A percentile compares a stretch with the other conserved stretches of the same genome.
These are phyloP conservation scores for Hemileccinum impolitum DNA, from an alignment of 768 basidiomycete species.

Conservation along the genomic window DNA sequence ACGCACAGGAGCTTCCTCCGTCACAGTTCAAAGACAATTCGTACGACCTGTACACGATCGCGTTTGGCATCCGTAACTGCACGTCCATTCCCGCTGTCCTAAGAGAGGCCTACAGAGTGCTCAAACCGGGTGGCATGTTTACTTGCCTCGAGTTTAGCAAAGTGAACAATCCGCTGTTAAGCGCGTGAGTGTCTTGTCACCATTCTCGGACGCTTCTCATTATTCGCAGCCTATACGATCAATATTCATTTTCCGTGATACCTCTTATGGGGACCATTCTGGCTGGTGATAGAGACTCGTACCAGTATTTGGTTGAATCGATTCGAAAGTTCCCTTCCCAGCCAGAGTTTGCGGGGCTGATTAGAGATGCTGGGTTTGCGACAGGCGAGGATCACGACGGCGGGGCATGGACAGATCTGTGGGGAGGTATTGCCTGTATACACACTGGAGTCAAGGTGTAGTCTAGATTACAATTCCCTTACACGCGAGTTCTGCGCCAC, in stretches of 20 bases:
- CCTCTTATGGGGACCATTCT: slow-evolving; percentile 94
- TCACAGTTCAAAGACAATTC: slow-evolving; percentile 73
- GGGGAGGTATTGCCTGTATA: slow-evolving; percentile 85
- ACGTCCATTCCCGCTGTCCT: slow-evolving; percentile 89
- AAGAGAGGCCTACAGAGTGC: slow-evolving; percentile 85
- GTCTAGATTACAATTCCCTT: background rate
- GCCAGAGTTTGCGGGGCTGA: slow-evolving; percentile 85
- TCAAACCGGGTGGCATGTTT: slow-evolving; percentile 95
- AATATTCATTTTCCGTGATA: slow-evolving; percentile 95
- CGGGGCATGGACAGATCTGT: slow-evolving; percentile 82
- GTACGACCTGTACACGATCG: slow-evolving; percentile 96
- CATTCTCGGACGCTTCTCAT: slow-evolving; percentile 3
- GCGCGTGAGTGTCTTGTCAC: slow-evolving; percentile 56
- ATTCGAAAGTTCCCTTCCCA: slow-evolving; percentile 93
- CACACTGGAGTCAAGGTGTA: slow-evolving; percentile 83
- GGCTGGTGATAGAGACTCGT: slow-evolving; percentile 91
- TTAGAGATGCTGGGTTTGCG: slow-evolving; percentile 77
- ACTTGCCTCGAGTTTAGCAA: slow-evolving; percentile 96
- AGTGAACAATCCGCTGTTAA: slow-evolving; percentile 83
- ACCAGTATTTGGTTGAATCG: slow-evolving; percentile 97
- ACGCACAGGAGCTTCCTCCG: slow-evolving; percentile 76
- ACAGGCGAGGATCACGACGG: slow-evolving; percentile 71
- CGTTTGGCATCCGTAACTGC: slow-evolving; percentile 97
- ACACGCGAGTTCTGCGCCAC: slow-evolving; percentile 25
- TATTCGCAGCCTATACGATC: slow-evolving; percentile 73